Conservation (phyloP, 176 grass and related monocot genomes). For the Musa acuminata region DNA sequence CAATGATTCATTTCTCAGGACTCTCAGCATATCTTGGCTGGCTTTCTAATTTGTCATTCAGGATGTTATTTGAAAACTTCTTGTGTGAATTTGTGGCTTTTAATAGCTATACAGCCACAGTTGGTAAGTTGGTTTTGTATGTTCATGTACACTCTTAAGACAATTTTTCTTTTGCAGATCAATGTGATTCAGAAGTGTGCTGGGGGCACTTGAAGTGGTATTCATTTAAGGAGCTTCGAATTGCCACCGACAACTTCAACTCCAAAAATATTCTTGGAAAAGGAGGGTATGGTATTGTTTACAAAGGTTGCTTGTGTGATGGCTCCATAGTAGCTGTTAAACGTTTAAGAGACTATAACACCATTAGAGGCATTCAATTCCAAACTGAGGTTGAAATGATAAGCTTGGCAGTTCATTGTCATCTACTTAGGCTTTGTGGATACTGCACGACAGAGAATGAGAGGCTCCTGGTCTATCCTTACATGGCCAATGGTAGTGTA, state of each 20-base stretch:
- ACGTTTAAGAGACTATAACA: conserved; percentile 40
- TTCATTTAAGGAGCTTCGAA: conserved; percentile 47
- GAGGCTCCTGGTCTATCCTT: conserved; percentile 76
- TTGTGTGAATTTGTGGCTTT: too few relatives aligned
- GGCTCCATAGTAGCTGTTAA: conserved; percentile 53
- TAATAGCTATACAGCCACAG: not conserved
- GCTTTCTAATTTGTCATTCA: too few relatives aligned
- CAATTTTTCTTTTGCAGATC: conserved; percentile 30
- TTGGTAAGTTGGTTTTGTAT: not conserved
- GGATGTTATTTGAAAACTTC: too few relatives aligned
- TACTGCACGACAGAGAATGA: conserved; percentile 56
- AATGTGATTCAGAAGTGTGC: conserved; percentile 25
- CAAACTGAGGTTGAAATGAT: conserved; percentile 78
- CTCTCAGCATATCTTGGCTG: not conserved
- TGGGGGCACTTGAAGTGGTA: conserved; percentile 68
- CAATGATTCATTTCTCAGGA: not conserved
- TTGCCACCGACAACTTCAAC: conserved; percentile 61
- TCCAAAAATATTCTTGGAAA: conserved; percentile 66
- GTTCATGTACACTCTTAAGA: not conserved
- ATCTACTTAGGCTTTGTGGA: conserved; percentile 62
- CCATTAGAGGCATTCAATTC: conserved; percentile 52
- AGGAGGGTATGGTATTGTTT: conserved; percentile 76
- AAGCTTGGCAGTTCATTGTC: conserved; percentile 67
- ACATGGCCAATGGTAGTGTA: conserved; percentile 73
- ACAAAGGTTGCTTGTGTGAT: conserved; percentile 49